A percentile compares a stretch with the other conserved stretches of the same genome.
Evolutionary conservation across 345 rosid species (phyloP).

Genomic region (Gossypium herbaceum): DNA sequence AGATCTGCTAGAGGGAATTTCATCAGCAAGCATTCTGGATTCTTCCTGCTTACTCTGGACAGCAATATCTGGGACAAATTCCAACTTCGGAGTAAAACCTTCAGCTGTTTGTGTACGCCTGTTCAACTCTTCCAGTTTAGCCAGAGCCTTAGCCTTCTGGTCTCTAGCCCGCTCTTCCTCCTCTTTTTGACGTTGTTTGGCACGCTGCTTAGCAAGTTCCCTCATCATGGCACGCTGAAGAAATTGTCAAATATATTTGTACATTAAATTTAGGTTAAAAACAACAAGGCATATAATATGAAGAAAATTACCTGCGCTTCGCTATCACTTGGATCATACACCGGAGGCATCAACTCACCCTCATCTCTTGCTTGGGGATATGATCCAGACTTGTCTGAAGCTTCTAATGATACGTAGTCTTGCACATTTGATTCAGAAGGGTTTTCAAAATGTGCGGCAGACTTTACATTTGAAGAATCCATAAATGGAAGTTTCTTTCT

Average conservation of each 20-base stretch:
- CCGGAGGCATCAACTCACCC: conserved; percentile 34
- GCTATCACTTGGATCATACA: conserved; percentile 44
- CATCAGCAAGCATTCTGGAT: conserved; percentile 27
- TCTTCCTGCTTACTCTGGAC: conserved; percentile 38
- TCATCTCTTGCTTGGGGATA: conserved; percentile 36
- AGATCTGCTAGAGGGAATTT: conserved; percentile 22
- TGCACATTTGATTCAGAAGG: conserved; percentile 33
- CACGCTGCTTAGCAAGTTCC: conserved; percentile 70
- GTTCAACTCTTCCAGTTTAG: conserved; percentile 80
- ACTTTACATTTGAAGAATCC: conserved; percentile 29
- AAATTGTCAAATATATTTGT: conserved; percentile 20
- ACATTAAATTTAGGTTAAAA: conserved; percentile 12
- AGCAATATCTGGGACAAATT: conserved; percentile 31
- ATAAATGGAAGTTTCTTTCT: conserved; percentile 38
- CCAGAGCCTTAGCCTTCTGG: conserved; percentile 82
- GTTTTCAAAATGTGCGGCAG: conserved; percentile 35
- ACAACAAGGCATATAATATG: conserved; percentile 14
- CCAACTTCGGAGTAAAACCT: conserved; percentile 36
- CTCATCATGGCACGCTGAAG: conserved; percentile 68
- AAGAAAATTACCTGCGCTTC: conserved; percentile 42
- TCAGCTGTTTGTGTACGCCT: conserved; percentile 57
- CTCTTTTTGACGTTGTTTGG: conserved; percentile 64
- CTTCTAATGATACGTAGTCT: conserved; percentile 27
- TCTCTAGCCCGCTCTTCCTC: conserved; percentile 91
- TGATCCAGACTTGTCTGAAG: conserved; percentile 33